A percentile compares a stretch with the other conserved stretches of the same genome.
These are phyloP conservation scores for Reticulascus tulasneorum DNA, from an alignment of 2,329 filamentous ascomycete genomes.

Conservation along the genomic window DNA sequence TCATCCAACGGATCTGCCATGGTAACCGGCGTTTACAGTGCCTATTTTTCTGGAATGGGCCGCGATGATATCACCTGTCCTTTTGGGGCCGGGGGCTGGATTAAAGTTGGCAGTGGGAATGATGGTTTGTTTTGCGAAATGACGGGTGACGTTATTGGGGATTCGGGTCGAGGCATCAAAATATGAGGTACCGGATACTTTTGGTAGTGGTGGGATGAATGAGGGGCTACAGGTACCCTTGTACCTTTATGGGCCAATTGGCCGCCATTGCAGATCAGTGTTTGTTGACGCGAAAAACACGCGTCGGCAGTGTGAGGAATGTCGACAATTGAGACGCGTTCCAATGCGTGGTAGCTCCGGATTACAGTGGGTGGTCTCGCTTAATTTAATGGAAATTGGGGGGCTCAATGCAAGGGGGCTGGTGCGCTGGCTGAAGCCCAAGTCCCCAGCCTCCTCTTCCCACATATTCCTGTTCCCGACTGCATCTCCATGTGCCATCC, in stretches of 20 bases:
- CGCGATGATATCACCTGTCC: too few species aligned
- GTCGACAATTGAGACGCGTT: slow-evolving; percentile 3
- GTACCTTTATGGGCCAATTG: too few species aligned
- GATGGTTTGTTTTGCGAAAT: background rate
- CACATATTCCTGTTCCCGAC: slow-evolving; percentile 8
- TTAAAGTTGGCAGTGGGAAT: too few species aligned
- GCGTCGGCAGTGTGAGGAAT: slow-evolving; percentile 5
- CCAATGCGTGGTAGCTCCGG: too few species aligned
- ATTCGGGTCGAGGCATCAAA: background rate
- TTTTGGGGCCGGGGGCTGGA: too few species aligned
- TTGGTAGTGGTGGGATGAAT: background rate
- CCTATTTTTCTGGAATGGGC: too few species aligned
- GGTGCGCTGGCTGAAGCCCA: slow-evolving; percentile 6
- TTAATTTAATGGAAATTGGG: slow-evolving; percentile 10
- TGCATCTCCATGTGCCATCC: slow-evolving; percentile 10
- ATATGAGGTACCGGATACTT: slow-evolving; percentile 1
- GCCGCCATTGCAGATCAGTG: background rate
- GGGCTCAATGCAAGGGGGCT: slow-evolving; percentile 10
- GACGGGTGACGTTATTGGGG: slow-evolving; percentile 1
- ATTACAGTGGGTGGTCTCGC: slow-evolving; percentile 8
- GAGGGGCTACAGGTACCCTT: slow-evolving; percentile 1
- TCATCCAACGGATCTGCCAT: slow-evolving; percentile 44
- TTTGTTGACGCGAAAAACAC: slow-evolving; percentile 13
- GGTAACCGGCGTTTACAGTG: too few species aligned
- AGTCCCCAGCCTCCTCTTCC: slow-evolving; percentile 12